Base-by-base conservation (phyloP, 106 monocot genomes). In the Platanthera guangdongensis region DNA sequence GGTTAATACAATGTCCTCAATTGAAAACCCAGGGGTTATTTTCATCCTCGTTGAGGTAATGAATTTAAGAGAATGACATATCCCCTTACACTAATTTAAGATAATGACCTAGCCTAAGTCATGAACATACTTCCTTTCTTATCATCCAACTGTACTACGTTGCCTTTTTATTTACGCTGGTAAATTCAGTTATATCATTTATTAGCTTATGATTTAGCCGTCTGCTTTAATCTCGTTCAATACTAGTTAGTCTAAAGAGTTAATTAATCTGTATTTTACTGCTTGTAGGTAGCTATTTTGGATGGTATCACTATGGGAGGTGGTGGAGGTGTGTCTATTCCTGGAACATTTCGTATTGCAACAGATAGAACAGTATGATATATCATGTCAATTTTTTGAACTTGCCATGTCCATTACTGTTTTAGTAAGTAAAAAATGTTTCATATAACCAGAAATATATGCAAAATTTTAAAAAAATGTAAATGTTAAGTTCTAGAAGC, bases 261-360 rank as follows among this genome's bases (percentile, higher is more conserved):
- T 72, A 51, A n/a, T 51, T 19, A 13, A 72, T 72, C 21, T 21
- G 59, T 60, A 71, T 60, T 19, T 64, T 63, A 46, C 73, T 80
- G 68, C 16, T 45, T 79, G 7, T 52, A 97, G 96, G 88, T 97
- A 74, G 89, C 94, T 62, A 86, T 97, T 71, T 76, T 97, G 73
- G 88, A 97, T 91, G 96, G 96, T 68, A 86, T 97, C 50, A 94
- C 96, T 54, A 94, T 97, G 94, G 96, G 96, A 25, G 96, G 96
- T 77, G 96, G 94, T 55, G 96, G 82, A 76, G 96, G 96, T 55
- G 88, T 97, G 78, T 97, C 96, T 15, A 83, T 97, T 86, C 96
- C 96, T 73, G 96, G 96, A 52, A 91, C 96, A 77, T 97, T 94
- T 74, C 96, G 93, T 80, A 64, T 94, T 78, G 94, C 85, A 22